Evolutionary conservation across 2,329 filamentous ascomycete genomes (phyloP).

Genomic region (Amauroascus verrucosus): DNA sequence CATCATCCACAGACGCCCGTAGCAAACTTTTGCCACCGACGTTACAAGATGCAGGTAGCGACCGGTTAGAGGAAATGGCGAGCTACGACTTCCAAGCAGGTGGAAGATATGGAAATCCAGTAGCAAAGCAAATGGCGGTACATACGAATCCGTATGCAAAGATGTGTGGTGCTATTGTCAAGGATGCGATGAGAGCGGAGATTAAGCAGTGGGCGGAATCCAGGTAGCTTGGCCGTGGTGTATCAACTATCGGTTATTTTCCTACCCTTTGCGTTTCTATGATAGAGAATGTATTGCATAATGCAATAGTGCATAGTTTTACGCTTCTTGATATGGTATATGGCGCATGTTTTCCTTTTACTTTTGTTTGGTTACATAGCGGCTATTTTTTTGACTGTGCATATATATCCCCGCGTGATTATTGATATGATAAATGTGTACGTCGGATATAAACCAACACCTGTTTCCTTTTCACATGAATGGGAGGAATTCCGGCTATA

Average conservation of each 20-base stretch:
- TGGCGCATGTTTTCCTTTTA: neutral
- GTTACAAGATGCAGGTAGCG: slow-evolving; percentile 26
- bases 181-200: slow-evolving; percentile 50
- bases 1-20: neutral
- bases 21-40: slow-evolving; percentile 22
- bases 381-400: neutral
- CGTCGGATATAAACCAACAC: neutral
- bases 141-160: slow-evolving; percentile 54
- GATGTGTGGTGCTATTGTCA: slow-evolving; percentile 52
- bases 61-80: slow-evolving; percentile 45
- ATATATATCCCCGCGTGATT: neutral
- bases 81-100: slow-evolving; percentile 46
- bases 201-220: slow-evolving; percentile 25
- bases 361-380: neutral
- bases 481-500: neutral
- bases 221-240: neutral
- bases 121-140: slow-evolving; percentile 48
- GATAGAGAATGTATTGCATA: too few relatives aligned
- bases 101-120: slow-evolving; percentile 46
- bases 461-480: neutral
- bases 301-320: too few relatives aligned
- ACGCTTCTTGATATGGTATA: neutral
- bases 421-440: neutral
- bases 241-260: neutral
- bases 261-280: too few relatives aligned